phyloP scores from a whole-genome alignment of 306 rosid genomes.

The Lithocarpus polystachyus region DNA sequence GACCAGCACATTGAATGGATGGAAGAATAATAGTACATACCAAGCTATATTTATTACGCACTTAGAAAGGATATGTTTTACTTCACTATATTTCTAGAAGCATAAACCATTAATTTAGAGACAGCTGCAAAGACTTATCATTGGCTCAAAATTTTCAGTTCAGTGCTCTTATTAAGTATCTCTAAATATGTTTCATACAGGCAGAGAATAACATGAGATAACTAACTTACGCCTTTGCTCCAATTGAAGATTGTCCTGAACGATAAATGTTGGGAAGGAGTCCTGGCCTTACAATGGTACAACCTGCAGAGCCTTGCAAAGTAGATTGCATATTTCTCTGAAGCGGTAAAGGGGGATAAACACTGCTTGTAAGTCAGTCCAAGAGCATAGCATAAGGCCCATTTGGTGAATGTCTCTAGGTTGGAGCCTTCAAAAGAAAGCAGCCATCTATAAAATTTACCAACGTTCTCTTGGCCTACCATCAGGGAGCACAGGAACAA shows the following conservation, averaged over 20 bases:
- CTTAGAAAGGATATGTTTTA: neutral
- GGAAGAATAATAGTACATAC: neutral
- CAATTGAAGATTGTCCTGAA: neutral
- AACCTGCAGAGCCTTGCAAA: slow-evolving; percentile 17
- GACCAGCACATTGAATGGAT: neutral
- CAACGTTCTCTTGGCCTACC: slow-evolving; percentile 78
- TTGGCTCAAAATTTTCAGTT: neutral
- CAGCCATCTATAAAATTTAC: slow-evolving; percentile 34
- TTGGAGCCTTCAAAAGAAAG: neutral
- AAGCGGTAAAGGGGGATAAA: slow-evolving; percentile 6
- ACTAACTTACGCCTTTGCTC: slow-evolving; percentile 1
- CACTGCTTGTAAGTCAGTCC: slow-evolving; percentile 16
- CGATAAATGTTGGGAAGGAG: neutral
- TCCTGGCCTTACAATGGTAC: neutral
- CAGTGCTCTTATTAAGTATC: neutral
- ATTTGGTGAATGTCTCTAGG: slow-evolving; percentile 4
- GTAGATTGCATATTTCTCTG: slow-evolving; percentile 10
- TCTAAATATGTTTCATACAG: slow-evolving; percentile 1
- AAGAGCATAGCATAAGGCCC: slow-evolving; percentile 10
- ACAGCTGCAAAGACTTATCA: neutral
- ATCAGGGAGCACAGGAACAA: slow-evolving; percentile 46
- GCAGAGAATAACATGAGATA: neutral
- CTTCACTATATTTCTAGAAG: neutral
- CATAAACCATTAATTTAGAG: neutral
- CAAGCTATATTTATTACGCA: neutral